Evolutionary conservation across 345 rosid genomes (phyloP).

Genomic region (Eucalyptus virginea): DNA sequence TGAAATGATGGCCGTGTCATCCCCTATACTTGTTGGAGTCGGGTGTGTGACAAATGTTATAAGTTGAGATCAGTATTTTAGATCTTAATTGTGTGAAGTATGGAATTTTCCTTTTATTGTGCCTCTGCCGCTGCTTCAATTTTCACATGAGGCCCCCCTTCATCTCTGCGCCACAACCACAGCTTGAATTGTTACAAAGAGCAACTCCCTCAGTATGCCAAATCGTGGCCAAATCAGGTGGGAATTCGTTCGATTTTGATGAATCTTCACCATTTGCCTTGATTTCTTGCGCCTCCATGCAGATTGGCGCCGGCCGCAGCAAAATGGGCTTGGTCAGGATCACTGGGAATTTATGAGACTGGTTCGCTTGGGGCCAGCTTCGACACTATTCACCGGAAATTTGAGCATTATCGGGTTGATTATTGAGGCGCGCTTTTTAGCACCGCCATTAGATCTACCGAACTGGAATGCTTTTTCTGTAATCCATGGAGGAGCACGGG

Average conservation of each 20-base stretch:
- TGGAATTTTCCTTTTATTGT: no score
- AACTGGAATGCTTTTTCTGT: accelerated
- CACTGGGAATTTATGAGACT: conserved; percentile 26
- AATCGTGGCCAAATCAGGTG: neutral
- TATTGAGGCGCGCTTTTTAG: accelerated
- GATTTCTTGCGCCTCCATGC: conserved; percentile 3
- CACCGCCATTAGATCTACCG: no score
- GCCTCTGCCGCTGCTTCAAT: no score
- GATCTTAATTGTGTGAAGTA: no score
- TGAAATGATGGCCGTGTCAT: accelerated
- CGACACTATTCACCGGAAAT: no score
- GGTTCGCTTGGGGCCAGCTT: no score
- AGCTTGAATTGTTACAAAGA: neutral
- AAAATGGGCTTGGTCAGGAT: conserved; percentile 23
- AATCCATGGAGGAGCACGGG: no score
- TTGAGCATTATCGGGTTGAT: no score
- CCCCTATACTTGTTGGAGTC: accelerated
- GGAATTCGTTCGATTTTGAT: conserved; percentile 3
- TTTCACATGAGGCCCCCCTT: neutral
- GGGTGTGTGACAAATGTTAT: no score
- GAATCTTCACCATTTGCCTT: neutral
- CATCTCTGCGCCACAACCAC: neutral
- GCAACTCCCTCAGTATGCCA: neutral
- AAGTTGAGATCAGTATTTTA: no score
- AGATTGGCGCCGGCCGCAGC: conserved; percentile 4